Evolutionary conservation across 73 alveolate species (phyloP).

Genomic region (Tetrahymena elliotti): DNA sequence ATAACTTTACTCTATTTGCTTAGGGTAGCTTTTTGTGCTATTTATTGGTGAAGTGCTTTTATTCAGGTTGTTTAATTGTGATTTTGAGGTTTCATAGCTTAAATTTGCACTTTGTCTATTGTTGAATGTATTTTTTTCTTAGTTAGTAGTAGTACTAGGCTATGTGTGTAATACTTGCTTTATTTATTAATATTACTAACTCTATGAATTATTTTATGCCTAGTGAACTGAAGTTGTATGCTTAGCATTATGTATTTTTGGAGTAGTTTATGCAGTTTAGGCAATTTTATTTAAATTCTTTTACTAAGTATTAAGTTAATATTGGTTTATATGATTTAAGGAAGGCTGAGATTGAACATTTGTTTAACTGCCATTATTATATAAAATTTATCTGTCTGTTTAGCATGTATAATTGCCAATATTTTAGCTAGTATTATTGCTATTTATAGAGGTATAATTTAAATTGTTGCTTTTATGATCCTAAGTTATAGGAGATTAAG

Average conservation of each 20-base stretch:
- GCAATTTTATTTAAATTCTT: background rate
- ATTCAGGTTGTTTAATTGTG: background rate
- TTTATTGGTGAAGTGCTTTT: background rate
- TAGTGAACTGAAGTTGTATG: background rate
- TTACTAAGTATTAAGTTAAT: background rate
- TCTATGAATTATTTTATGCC: background rate
- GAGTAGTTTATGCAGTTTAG: background rate
- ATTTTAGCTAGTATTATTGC: background rate
- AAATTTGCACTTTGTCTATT: background rate
- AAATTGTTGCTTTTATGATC: background rate
- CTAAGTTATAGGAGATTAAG: background rate
- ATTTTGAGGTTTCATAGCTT: background rate
- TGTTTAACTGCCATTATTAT: background rate
- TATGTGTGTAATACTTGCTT: background rate
- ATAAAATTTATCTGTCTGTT: background rate
- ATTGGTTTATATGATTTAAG: background rate
- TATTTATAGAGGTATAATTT: background rate
- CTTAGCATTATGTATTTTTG: background rate
- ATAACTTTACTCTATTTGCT: background rate
- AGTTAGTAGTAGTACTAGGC: background rate
- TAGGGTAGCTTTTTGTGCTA: background rate
- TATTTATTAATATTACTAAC: background rate
- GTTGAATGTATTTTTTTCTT: background rate
- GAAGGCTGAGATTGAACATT: background rate
- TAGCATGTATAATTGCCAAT: background rate